Evolutionary conservation across 208 protist genomes (phyloP).

Genomic region (Leishmania aethiopica): DNA sequence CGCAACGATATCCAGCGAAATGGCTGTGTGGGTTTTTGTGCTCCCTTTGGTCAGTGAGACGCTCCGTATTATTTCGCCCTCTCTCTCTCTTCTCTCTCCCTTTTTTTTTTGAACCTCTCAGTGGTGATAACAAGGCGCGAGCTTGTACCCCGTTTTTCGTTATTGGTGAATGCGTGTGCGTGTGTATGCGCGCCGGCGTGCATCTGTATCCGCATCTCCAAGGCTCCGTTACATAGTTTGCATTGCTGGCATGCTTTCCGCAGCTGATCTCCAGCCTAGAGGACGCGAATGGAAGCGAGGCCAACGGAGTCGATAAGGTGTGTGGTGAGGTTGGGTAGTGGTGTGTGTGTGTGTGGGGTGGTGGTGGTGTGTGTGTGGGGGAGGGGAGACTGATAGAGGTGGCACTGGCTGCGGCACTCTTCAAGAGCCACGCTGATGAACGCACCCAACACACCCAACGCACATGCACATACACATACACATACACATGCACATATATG

Average conservation of each 20-base stretch:
- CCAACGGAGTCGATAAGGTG: not conserved
- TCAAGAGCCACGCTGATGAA: not conserved
- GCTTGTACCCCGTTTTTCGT: not conserved
- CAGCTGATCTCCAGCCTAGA: no score
- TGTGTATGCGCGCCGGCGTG: not conserved
- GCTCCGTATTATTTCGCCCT: not conserved
- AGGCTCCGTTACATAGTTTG: not conserved
- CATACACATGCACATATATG: not conserved
- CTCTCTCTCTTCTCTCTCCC: not conserved
- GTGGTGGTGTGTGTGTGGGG: not conserved
- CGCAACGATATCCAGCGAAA: not conserved
- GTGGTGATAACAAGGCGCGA: no score
- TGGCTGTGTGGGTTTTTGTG: not conserved
- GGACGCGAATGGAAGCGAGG: not conserved
- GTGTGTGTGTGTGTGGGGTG: not conserved
- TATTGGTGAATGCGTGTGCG: not conserved
- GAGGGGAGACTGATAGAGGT: not conserved
- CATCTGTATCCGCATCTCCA: not conserved
- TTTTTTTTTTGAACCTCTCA: not conserved
- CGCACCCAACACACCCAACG: not conserved
- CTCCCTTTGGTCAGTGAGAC: no score
- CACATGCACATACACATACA: not conserved
- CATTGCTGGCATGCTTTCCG: not conserved
- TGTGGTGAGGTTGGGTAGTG: not conserved
- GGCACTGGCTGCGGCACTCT: not conserved